Conservation (phyloP, 805 yeast genomes). For the Saturnispora besseyi region DNA sequence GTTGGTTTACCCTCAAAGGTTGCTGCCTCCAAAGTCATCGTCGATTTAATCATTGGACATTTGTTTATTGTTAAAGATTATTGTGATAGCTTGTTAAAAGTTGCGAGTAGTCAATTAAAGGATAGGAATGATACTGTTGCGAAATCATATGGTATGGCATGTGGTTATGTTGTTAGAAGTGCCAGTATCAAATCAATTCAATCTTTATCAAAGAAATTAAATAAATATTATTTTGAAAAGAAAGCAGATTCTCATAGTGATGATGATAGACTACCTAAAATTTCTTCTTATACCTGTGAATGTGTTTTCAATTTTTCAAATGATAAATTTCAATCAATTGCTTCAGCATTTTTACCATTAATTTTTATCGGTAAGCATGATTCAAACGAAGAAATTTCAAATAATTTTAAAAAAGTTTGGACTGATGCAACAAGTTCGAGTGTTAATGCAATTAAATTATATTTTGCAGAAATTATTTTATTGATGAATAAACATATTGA, state of each 20-base stretch:
- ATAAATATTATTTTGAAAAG: conserved; percentile 47
- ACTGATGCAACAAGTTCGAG: conserved; percentile 70
- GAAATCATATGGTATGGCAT: conserved; percentile 66
- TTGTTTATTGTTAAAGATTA: conserved; percentile 35
- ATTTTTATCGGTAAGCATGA: conserved; percentile 74
- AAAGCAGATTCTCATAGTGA: conserved; percentile 17
- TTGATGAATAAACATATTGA: conserved; percentile 41
- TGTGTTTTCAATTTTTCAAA: conserved; percentile 61
- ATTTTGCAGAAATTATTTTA: conserved; percentile 56
- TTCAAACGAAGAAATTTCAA: conserved; percentile 35
- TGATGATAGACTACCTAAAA: conserved; percentile 33
- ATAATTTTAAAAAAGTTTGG: conserved; percentile 61
- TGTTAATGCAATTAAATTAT: conserved; percentile 56
- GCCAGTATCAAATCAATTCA: conserved; percentile 44
- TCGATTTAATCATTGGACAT: conserved; percentile 52
- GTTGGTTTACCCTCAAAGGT: conserved; percentile 91
- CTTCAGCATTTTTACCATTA: conserved; percentile 64
- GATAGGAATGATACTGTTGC: conserved; percentile 70
- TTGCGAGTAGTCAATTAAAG: conserved; percentile 48
- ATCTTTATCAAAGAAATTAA: conserved; percentile 44
- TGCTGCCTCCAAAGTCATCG: conserved; percentile 68
- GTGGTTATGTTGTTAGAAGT: conserved; percentile 68
- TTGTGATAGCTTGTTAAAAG: conserved; percentile 54
- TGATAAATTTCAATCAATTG: conserved; percentile 53
- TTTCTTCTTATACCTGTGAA: conserved; percentile 55